phyloP scores from a whole-genome alignment of 2,329 filamentous ascomycete species.

The Penicillium oxalicum region DNA sequence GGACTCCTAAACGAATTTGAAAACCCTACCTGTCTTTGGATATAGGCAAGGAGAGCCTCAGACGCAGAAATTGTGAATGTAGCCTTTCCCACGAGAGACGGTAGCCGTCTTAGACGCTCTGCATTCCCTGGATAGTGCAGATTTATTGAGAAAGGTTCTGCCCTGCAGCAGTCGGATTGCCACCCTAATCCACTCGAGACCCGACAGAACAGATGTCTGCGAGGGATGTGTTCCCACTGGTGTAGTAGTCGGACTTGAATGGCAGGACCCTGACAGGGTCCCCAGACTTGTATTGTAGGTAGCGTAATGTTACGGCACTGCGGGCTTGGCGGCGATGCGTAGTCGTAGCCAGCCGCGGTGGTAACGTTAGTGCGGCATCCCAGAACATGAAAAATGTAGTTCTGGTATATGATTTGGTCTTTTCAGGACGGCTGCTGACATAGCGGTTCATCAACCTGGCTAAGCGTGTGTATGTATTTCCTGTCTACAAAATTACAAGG shows the following conservation, averaged over 20 bases:
- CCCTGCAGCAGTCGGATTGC: constrained; percentile 42
- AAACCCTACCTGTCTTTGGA: constrained; percentile 17
- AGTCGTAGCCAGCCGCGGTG: no score
- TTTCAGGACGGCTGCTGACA: no score
- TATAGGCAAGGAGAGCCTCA: constrained; percentile 47
- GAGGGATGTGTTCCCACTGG: constrained; percentile 19
- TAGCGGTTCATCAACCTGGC: not conserved
- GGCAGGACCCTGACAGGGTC: constrained; percentile 39
- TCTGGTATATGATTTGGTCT: no score
- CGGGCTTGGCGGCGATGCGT: no score
- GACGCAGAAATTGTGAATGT: constrained; percentile 42
- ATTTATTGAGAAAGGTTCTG: constrained; percentile 43
- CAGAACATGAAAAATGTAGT: no score
- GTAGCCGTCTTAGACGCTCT: constrained; percentile 12
- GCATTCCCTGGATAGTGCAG: constrained; percentile 41
- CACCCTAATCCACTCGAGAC: constrained; percentile 43
- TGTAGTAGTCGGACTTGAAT: constrained; percentile 29
- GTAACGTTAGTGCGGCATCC: no score
- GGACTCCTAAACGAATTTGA: not conserved
- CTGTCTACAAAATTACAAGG: no score
- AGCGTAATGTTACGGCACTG: constrained; percentile 30
- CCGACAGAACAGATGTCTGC: constrained; percentile 41
- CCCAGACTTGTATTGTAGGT: constrained; percentile 41
- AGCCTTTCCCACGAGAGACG: constrained; percentile 25
- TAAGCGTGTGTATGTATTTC: no score